Evolutionary conservation across 2,329 filamentous ascomycete genomes (phyloP).

Genomic region (Neopestalotiopsis clavispora): DNA sequence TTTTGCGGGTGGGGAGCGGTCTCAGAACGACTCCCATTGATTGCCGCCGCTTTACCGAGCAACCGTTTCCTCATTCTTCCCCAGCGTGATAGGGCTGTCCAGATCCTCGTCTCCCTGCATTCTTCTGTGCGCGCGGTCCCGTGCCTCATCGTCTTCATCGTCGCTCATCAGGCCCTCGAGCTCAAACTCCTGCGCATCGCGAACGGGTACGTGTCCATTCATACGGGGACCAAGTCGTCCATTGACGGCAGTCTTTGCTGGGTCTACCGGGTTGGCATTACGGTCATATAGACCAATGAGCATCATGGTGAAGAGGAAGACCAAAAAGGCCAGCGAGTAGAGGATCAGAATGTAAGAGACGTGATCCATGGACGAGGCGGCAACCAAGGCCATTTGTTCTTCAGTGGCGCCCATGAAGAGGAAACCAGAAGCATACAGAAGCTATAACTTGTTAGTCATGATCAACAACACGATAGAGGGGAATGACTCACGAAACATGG

Average conservation of each 20-base stretch:
- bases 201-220: slow-evolving; percentile 46
- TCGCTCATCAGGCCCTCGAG: slow-evolving; percentile 89
- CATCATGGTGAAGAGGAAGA: slow-evolving; percentile 91
- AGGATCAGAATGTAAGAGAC: slow-evolving; percentile 92
- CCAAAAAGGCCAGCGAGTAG: slow-evolving; percentile 85
- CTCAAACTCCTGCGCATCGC: slow-evolving; percentile 92
- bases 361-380: slow-evolving; percentile 77
- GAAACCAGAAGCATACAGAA: slow-evolving; percentile 91
- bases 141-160: slow-evolving; percentile 67
- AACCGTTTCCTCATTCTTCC: slow-evolving; percentile 48
- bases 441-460: slow-evolving; percentile 51
- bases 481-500: slow-evolving; percentile 67
- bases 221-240: slow-evolving; percentile 42
- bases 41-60: slow-evolving; percentile 26
- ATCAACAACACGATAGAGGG: background rate
- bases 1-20: background rate
- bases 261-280: slow-evolving; percentile 42
- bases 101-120: slow-evolving; percentile 40
- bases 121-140: slow-evolving; percentile 43
- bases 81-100: slow-evolving; percentile 54
- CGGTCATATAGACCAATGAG: slow-evolving; percentile 85
- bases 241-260: slow-evolving; percentile 42
- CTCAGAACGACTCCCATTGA: background rate
- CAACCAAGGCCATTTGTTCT: slow-evolving; percentile 87
- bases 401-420: slow-evolving; percentile 98